Evolutionary conservation across 177 flowering plant genomes (phyloP), one percentile per base, ranked within the genome.

Genomic region (Vitis hybrid): DNA sequence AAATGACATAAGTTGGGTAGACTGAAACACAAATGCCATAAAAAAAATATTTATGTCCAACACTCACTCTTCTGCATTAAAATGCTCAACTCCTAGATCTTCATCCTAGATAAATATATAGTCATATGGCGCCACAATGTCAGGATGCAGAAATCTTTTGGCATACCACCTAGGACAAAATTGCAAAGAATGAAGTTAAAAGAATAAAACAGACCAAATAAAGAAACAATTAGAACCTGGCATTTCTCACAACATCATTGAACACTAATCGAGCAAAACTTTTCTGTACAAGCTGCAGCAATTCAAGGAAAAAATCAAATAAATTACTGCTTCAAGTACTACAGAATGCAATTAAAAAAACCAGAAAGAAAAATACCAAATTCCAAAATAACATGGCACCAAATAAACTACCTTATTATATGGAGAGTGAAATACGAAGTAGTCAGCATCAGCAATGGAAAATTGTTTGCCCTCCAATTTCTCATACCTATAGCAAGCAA

Each of bases 271-370:
- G 85, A 61, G 98, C 90, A 84, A 94, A 93, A 80, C 99, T 96
- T 86, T 96, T 96, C 82, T 96, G 99, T 66, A 96, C 98, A 82
- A 96, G 99, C 99, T 96, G 97, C 82, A 82, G 49, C 13, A 77
- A 56, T 75, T 68, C n/a, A 79, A 74, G 65, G 53, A 39, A 63
- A 57, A 68, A 60, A 56, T 56, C 53, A 56, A 60, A 39, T n/a
- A 53, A 70, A 34, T 45, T 20, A 61, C 18, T 45, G 15, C 53
- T 58, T 45, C 58, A 50, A 59, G 13, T 34, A 5, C 20, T 53
- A 20, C 48, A 15, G 18, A 61, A 10, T 59, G 50, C 15, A 50
- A 52, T 19, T 59, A 31, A 18, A 15, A 31, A 18, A 15, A 59
- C 50, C 49, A 16, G 7, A 16, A 15, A 50, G 39, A 11, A 18